These are phyloP conservation scores for Ehretia macrophylla DNA, from an alignment of 257 asterid species.

Conservation along the genomic window DNA sequence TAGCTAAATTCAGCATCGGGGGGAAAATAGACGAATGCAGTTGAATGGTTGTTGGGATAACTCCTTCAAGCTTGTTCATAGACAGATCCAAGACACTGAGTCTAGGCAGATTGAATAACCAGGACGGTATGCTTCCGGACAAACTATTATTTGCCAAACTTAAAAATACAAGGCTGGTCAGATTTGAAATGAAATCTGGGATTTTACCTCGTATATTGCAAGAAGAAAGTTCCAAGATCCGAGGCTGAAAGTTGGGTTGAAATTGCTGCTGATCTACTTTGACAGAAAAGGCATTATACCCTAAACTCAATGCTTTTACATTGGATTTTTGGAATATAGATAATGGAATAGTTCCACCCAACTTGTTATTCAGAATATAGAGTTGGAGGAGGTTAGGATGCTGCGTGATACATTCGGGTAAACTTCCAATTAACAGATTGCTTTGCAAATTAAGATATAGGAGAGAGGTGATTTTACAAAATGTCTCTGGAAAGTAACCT, in stretches of 20 bases:
- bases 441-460: constrained; percentile 2
- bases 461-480: constrained; percentile 10
- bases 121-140: constrained; percentile 9
- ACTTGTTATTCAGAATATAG: constrained; percentile 6
- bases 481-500: constrained; percentile 3
- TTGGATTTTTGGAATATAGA: constrained; percentile 10
- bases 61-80: constrained; percentile 11
- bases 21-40: constrained; percentile 12
- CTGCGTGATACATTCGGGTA: constrained; percentile 8
- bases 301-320: background rate
- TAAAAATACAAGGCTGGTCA: no score
- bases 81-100: constrained; percentile 7
- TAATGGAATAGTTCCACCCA: constrained; percentile 8
- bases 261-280: no score
- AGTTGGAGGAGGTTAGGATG: constrained; percentile 11
- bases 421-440: constrained; percentile 8
- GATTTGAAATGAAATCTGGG: no score
- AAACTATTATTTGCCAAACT: constrained; percentile 7
- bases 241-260: no score
- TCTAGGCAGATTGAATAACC: constrained; percentile 18
- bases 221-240: no score
- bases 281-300: constrained; percentile 2
- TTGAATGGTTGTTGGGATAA: constrained; percentile 13
- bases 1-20: constrained; percentile 3
- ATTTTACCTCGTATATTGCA: no score